Evolutionary conservation across 2,329 filamentous ascomycete genomes (phyloP).

Genomic region (Fusarium fujikuroi): DNA sequence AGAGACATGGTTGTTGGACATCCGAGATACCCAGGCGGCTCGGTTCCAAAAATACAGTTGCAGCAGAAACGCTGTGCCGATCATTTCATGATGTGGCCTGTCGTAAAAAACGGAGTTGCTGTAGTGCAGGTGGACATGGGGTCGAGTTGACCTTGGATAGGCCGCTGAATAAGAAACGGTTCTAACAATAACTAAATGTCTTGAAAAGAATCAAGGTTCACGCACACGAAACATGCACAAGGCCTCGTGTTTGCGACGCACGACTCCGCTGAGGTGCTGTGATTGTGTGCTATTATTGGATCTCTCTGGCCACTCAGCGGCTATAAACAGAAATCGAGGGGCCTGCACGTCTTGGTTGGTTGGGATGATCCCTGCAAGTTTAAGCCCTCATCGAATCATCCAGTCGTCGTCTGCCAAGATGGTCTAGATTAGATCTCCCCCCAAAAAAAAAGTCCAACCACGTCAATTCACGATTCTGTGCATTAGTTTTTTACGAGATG

Average conservation of each 20-base stretch:
- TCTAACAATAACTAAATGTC: slow-evolving; percentile 23
- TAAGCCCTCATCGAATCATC: background rate
- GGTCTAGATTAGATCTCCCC: background rate
- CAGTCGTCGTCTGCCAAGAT: background rate
- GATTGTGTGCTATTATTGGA: slow-evolving; percentile 31
- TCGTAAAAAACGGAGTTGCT: background rate
- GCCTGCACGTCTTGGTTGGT: slow-evolving; percentile 11
- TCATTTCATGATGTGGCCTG: slow-evolving; percentile 26
- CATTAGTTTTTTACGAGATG: slow-evolving; percentile 26
- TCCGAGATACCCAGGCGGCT: slow-evolving; percentile 2
- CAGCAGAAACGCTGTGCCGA: background rate
- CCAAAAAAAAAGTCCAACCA: slow-evolving; percentile 10
- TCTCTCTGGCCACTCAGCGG: slow-evolving; percentile 16
- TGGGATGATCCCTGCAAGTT: slow-evolving; percentile 19
- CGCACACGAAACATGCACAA: slow-evolving; percentile 19
- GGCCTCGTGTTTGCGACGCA: slow-evolving; percentile 24
- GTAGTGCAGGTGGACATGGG: background rate
- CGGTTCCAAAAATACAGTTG: slow-evolving; percentile 16
- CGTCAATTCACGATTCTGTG: slow-evolving; percentile 14
- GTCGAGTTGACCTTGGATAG: background rate
- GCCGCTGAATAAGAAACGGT: background rate
- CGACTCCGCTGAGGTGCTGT: slow-evolving; percentile 17
- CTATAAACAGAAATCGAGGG: slow-evolving; percentile 21
- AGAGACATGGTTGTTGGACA: background rate
- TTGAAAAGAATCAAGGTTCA: background rate